These are phyloP conservation scores for Coleophoma cylindrospora DNA, from an alignment of 2,329 filamentous ascomycete genomes.

Conservation along the genomic window DNA sequence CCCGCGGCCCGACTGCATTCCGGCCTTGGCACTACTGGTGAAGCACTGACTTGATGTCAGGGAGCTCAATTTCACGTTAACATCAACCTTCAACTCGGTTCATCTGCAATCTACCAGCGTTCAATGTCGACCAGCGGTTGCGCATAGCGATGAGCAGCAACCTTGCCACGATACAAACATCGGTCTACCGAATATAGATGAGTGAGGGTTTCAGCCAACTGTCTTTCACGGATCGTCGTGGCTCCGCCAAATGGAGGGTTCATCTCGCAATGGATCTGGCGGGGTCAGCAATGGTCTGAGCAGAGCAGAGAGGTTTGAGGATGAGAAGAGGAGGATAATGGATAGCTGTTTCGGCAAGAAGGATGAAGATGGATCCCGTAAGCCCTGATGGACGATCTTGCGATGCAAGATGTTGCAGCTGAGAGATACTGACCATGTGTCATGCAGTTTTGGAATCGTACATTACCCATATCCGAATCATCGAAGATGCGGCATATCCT, in stretches of 20 bases:
- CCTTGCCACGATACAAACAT: constrained; percentile 1
- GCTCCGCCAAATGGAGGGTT: constrained; percentile 28
- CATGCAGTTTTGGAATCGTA: constrained; percentile 78
- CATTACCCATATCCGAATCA: constrained; percentile 92
- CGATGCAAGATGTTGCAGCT: not conserved
- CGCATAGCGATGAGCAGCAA: constrained; percentile 12
- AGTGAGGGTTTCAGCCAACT: constrained; percentile 4
- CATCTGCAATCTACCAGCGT: not conserved
- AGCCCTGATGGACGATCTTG: constrained; percentile 4
- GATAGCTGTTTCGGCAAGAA: constrained; percentile 92
- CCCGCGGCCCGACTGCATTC: too few species aligned
- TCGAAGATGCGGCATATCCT: constrained; percentile 79
- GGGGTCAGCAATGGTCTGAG: constrained; percentile 22
- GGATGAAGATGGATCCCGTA: constrained; percentile 81
- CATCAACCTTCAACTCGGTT: not conserved
- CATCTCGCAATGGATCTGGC: constrained; percentile 25
- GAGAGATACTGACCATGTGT: constrained; percentile 14
- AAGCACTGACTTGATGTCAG: too few species aligned
- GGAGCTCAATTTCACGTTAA: not conserved
- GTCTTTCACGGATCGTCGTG: constrained; percentile 16
- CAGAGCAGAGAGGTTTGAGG: constrained; percentile 82
- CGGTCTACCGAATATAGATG: constrained; percentile 13
- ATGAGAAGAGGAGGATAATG: constrained; percentile 92
- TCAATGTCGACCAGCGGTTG: not conserved
- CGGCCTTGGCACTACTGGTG: too few species aligned